Evolutionary conservation across 2,329 filamentous ascomycete species (phyloP).

Genomic region (Thelonectria discophora): DNA sequence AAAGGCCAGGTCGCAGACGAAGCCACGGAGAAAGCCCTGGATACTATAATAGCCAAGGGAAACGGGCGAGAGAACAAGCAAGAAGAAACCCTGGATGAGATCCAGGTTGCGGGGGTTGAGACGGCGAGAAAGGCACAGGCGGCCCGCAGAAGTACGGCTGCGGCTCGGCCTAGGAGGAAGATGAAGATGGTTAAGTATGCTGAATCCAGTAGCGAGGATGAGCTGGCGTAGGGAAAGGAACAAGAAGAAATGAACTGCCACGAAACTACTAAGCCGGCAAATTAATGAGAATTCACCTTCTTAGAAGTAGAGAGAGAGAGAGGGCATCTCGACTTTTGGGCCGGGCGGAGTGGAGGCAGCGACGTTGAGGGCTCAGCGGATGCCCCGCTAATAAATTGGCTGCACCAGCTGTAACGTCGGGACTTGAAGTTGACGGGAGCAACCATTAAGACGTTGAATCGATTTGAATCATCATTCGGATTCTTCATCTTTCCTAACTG

Average conservation of each 20-base stretch:
- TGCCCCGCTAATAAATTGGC: slow-evolving; percentile 4
- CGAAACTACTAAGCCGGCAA: not conserved
- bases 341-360: slow-evolving; percentile 10
- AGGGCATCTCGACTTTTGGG: not conserved
- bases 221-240: slow-evolving; percentile 7
- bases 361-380: slow-evolving; percentile 11
- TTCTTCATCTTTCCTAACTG: too few relatives aligned
- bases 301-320: too few relatives aligned
- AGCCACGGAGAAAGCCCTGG: not conserved
- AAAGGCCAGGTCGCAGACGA: not conserved
- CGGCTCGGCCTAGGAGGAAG: slow-evolving; percentile 4
- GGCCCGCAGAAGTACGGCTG: slow-evolving; percentile 8
- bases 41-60: not conserved
- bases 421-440: not conserved
- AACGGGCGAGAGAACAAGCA: not conserved
- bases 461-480: too few relatives aligned
- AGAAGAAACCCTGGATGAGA: slow-evolving; percentile 7
- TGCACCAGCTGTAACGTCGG: slow-evolving; percentile 11
- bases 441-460: too few relatives aligned
- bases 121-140: not conserved
- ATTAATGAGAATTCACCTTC: not conserved
- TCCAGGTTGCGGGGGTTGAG: not conserved
- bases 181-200: not conserved
- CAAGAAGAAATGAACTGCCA: not conserved
- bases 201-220: slow-evolving; percentile 18